These are phyloP conservation scores for Chlorella sorokiniana DNA, from an alignment of 139 green algal genomes.

Conservation along the genomic window DNA sequence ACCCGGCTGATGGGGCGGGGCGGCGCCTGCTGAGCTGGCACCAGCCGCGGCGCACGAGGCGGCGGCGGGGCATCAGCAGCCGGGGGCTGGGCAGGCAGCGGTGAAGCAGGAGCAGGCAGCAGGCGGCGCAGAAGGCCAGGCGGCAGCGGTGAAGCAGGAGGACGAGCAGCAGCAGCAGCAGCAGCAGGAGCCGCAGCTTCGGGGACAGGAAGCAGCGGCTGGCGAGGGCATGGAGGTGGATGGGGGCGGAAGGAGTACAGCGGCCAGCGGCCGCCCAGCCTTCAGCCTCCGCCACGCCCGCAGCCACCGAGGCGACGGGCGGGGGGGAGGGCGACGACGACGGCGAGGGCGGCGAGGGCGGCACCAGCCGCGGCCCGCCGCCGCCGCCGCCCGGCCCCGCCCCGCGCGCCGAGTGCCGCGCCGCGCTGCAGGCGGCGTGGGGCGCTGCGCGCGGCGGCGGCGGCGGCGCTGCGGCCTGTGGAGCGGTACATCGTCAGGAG, in stretches of 20 bases:
- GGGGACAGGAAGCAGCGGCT: not conserved
- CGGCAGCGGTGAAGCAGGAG: not conserved
- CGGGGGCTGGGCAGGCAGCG: not conserved
- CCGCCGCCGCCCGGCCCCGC: not conserved
- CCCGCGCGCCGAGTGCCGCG: not conserved
- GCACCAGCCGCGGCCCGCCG: not conserved
- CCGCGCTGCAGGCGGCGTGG: conserved; percentile 40
- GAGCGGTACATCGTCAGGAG: conserved; percentile 45
- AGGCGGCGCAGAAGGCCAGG: not conserved
- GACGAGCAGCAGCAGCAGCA: not conserved
- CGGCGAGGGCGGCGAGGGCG: too few relatives aligned
- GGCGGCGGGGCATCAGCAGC: too few relatives aligned
- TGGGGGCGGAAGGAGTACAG: not conserved
- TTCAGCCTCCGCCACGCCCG: too few relatives aligned
- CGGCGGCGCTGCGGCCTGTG: conserved; percentile 42
- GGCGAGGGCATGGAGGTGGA: not conserved
- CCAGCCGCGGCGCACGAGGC: not conserved
- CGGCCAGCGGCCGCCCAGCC: not conserved
- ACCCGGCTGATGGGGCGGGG: too few relatives aligned
- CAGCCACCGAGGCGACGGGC: too few relatives aligned
- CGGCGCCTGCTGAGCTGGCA: too few relatives aligned
- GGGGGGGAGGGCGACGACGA: not conserved
- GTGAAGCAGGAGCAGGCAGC: not conserved
- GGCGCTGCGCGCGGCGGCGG: conserved; percentile 14
- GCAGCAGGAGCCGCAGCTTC: not conserved